Evolutionary conservation across 768 basidiomycete genomes (phyloP), one percentile per base, ranked within the genome.

Genomic region (Chalciporus piperatus): DNA sequence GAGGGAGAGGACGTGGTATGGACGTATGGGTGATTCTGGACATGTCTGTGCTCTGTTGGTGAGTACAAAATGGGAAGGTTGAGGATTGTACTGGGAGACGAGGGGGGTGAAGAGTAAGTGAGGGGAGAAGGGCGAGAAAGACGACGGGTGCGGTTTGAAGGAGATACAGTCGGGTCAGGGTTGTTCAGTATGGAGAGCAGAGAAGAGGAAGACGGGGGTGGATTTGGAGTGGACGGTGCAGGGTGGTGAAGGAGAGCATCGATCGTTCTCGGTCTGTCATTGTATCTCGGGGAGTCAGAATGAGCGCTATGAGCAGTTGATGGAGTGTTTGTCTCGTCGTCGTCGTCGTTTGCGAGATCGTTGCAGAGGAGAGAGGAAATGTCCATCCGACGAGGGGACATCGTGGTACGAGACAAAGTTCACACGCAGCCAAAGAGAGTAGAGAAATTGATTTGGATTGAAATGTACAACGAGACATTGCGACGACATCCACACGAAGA

Each of bases 381-480:
- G 61, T 84, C 83, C 63, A 90, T 83, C 45, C 87, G 77, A 47
- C 86, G 76, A 23, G 84, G 81, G 42, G 77, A 75, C 84, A 85
- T 87, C 49, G 16, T 1, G 28, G 51, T 43, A 40, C 1, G 9
- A 19, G 12, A 39, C 38, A 47, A n/a, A 41, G 35, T 37, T 37
- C 35, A 37, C 35, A 37, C 35, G 35, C 4, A 32, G 12, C 32
- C 10, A 32, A 37, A 14, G 14, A 35, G 33, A 35, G 14, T 7
- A 16, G 6, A 50, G 11, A 51, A 12, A 48, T 3, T 0, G 22
- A 4, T 17, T 43, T 48, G 47, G 47, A 45, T 30, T 22, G 19
- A 30, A 43, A 70, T 91, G 85, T 91, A 87, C 87, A 83, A 89
- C 88, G 79, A 82, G 86, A 90, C 89, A 89, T 90, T 92, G 89